Evolutionary conservation across 2,329 filamentous ascomycete genomes (phyloP), one percentile per base, ranked within the genome.

Genomic region (Epichloe gansuensis): DNA sequence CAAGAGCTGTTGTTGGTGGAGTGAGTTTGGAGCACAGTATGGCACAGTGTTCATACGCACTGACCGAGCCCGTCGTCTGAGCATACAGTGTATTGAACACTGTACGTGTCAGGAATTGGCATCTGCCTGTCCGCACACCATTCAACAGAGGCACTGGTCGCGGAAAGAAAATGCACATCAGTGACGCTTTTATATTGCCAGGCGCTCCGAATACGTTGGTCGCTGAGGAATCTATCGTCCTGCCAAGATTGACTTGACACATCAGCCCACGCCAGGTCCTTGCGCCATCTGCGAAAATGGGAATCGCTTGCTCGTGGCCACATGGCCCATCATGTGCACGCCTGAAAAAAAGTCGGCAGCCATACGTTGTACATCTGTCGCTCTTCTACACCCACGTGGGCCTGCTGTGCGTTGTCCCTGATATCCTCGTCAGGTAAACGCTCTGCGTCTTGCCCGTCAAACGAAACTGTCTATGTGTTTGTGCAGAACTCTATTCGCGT

Each of bases 401-500:
- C 38, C n/a, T n/a, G 7, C n/a, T 39, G 38, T 39, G 13, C 38
- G 5, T 39, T 39, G 13, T 8, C 31, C 3, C 31, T 31, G 31
- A 31, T 9, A 31, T 31, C 31, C 31, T 31, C 31, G 31, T 31
- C 31, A 31, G 9, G 31, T 31, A 31, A 31, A 31, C 31, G 31
- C 9, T 11, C 31, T 9, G 31, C 9, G 31, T 31, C 31, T 11
- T 11, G 3, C 8, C 9, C 9, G 31, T 31, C 31, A 31, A 31
- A 11, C 9, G 8, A 11, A 31, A 11, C 0, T 31, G 31, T 31
- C 31, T 4, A 11, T 11, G 8, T 31, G 31, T 31, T 31, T 31
- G 1, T 31, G 3, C 9, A 31, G 8, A 62, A 60, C 51, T 58
- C 57, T 63, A 61, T 59, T 54, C 50, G 58, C 53, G 49, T 42